Evolutionary conservation across 768 basidiomycete genomes (phyloP).

Genomic region (Phaffia tasmanica): DNA sequence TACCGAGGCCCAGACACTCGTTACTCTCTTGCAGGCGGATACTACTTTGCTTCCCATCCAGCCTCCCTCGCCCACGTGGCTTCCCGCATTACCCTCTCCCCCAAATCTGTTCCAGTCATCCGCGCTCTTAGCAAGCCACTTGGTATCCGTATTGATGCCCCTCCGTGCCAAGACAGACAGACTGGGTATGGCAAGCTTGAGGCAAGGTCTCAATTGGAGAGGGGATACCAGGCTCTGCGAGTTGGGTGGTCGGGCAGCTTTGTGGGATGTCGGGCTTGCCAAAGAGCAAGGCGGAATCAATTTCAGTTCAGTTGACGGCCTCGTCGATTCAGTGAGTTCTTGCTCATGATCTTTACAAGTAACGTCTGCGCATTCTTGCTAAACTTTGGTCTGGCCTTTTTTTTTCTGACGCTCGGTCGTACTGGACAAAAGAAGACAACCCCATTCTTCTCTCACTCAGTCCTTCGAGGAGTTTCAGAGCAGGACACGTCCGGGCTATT

Average conservation of each 20-base stretch:
- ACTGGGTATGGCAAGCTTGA: slow-evolving; percentile 40
- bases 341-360: neutral
- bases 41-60: slow-evolving; percentile 9
- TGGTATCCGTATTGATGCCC: slow-evolving; percentile 52
- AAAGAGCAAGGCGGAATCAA: neutral
- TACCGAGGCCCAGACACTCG: slow-evolving; percentile 11
- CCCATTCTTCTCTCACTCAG: slow-evolving; percentile 19
- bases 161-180: slow-evolving; percentile 43
- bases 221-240: slow-evolving; percentile 49
- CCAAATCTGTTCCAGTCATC: slow-evolving; percentile 45
- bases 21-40: neutral
- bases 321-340: neutral
- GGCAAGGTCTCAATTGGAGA: slow-evolving; percentile 47
- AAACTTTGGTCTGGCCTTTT: neutral
- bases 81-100: neutral
- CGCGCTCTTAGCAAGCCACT: slow-evolving; percentile 50
- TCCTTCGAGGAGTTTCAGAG: slow-evolving; percentile 9
- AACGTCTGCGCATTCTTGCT: neutral
- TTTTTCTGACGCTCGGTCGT: neutral
- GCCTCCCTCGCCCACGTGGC: slow-evolving; percentile 7
- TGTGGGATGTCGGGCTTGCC: slow-evolving; percentile 29
- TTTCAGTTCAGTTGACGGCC: slow-evolving; percentile 12
- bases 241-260: slow-evolving; percentile 50
- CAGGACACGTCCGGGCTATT: neutral
- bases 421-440: slow-evolving; percentile 1